phyloP scores from a whole-genome alignment of 805 yeast species.

The Zygoascus bituminiphila region DNA sequence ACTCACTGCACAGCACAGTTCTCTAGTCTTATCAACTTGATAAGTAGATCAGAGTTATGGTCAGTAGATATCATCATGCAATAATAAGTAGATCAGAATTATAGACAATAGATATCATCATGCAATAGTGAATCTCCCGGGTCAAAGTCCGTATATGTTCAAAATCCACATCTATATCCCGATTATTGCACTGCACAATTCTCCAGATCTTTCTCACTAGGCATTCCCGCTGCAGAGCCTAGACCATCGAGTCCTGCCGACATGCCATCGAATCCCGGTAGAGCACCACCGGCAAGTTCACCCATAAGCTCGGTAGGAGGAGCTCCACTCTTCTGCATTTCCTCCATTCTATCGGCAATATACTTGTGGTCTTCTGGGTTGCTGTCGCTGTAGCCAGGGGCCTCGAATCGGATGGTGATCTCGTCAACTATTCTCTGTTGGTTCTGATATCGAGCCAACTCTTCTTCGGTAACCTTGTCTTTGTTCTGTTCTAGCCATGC shows the following conservation, averaged over 20 bases:
- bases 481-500: constrained; percentile 54
- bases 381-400: constrained; percentile 49
- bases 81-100: too few species aligned
- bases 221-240: constrained; percentile 5
- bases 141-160: too few species aligned
- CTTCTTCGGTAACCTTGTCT: constrained; percentile 37
- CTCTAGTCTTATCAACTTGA: too few species aligned
- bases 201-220: constrained; percentile 8
- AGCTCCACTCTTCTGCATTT: constrained; percentile 59
- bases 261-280: constrained; percentile 29
- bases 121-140: too few species aligned
- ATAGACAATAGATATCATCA: too few species aligned
- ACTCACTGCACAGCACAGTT: too few species aligned
- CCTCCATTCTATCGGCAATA: constrained; percentile 53
- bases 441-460: constrained; percentile 43
- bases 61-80: too few species aligned
- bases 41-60: too few species aligned
- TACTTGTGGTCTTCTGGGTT: constrained; percentile 37
- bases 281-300: constrained; percentile 39
- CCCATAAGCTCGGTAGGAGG: constrained; percentile 74
- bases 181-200: constrained; percentile 14
- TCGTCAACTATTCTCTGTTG: constrained; percentile 57
- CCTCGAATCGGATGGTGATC: constrained; percentile 62
- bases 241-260: constrained; percentile 7
- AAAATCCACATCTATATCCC: too few species aligned